Evolutionary conservation across 2,329 filamentous ascomycete species (phyloP), one percentile per base, ranked within the genome.

Genomic region (Tolypocladium endophyticum): DNA sequence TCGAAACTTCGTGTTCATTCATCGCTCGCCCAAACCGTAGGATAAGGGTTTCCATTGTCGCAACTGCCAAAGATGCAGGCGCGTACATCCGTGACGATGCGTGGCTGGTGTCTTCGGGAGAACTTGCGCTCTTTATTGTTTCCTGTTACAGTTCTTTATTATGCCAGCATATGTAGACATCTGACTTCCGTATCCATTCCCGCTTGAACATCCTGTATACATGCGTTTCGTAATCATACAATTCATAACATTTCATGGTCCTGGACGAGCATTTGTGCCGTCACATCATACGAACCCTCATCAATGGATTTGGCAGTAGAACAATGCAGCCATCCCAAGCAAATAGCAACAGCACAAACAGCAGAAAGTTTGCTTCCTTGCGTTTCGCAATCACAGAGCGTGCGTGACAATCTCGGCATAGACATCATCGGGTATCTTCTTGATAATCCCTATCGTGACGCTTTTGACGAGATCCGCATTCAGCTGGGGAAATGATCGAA

Each of bases 361-460:
- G 47, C 28, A n/a, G 28, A 30, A 7, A 1, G 2, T 18, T 20
- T 4, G 8, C 16, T 9, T 11, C 28, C 30, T 54, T n/a, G 50
- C 30, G 20, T 23, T 12, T 23, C 30, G 11, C 4, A 14, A 12
- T 43, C 43, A 92, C 68, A 88, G 88, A 8, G 93, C 93, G 72
- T 99, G 94, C 47, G 82, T 81, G 57, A 97, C 87, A 68, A 99
- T 91, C 71, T 96, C 90, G 57, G 88, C 86, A 70, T 97, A 99
- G 55, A 97, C 81, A 65, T 95, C 89, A 63, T 92, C 86, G 2
- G 94, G 93, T 59, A 99, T 92, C 79, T 92, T 94, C 66, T 88
- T 87, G 60, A 96, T 88, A 67, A 97, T 88, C 58, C 87, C 87
- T 66, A 97, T 86, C 0, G 93, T 93, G 60, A 95, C 83, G 54